phyloP scores from a whole-genome alignment of 805 yeast genomes.

The Starmerella lactis-condensi region DNA sequence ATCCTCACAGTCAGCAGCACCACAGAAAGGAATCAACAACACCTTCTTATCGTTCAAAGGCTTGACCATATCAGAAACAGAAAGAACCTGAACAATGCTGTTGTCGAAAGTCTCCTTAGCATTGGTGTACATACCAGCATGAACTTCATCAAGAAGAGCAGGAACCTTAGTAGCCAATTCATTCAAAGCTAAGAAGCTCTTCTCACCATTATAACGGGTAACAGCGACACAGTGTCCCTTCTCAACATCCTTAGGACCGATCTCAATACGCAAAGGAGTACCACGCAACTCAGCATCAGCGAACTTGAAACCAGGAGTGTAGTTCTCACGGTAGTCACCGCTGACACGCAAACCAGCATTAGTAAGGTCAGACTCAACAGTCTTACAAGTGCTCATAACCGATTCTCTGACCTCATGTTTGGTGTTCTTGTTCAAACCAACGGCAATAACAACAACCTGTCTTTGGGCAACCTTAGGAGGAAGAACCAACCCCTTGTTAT shows the following conservation, averaged over 20 bases:
- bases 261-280: slow-evolving; percentile 78
- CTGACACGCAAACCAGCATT: slow-evolving; percentile 51
- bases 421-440: slow-evolving; percentile 81
- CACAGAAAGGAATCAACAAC: slow-evolving; percentile 95
- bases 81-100: slow-evolving; percentile 64
- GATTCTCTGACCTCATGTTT: slow-evolving; percentile 52
- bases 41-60: slow-evolving; percentile 80
- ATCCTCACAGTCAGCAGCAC: slow-evolving; percentile 83
- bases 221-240: slow-evolving; percentile 68
- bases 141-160: slow-evolving; percentile 65
- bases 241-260: slow-evolving; percentile 89
- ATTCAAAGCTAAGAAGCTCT: slow-evolving; percentile 44
- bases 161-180: slow-evolving; percentile 52
- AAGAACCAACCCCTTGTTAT: slow-evolving; percentile 90
- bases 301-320: slow-evolving; percentile 98
- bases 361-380: slow-evolving; percentile 43
- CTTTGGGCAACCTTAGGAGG: slow-evolving; percentile 92
- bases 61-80: slow-evolving; percentile 86
- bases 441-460: slow-evolving; percentile 87
- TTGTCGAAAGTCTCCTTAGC: slow-evolving; percentile 73
- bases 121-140: slow-evolving; percentile 45
- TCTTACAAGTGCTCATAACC: slow-evolving; percentile 51
- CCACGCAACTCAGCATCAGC: slow-evolving; percentile 96
- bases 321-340: slow-evolving; percentile 81
- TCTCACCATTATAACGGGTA: slow-evolving; percentile 77